Conservation (phyloP, 805 yeast species). For the Priceomyces carsonii region DNA sequence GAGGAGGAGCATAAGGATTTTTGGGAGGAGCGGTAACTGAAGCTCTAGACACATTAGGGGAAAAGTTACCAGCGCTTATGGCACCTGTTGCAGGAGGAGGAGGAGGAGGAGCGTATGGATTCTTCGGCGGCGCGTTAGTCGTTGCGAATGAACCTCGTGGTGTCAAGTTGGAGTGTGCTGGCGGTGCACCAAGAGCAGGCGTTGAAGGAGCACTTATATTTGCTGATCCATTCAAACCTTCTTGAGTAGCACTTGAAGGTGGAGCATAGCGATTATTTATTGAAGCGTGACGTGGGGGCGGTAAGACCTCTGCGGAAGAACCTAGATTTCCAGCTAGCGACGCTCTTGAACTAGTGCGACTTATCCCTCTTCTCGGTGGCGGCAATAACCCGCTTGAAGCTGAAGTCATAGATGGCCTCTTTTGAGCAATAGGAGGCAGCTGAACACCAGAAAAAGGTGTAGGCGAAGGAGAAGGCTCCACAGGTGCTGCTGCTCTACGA, state of each 20-base stretch:
- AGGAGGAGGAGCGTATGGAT: conserved; percentile 25
- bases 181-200: conserved; percentile 20
- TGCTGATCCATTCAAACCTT: conserved; percentile 9
- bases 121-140: conserved; percentile 35
- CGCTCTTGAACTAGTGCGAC: conserved; percentile 25
- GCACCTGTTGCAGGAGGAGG: conserved; percentile 3
- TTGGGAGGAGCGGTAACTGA: conserved; percentile 19
- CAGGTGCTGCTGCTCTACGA: conserved; percentile 45
- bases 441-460: conserved; percentile 21
- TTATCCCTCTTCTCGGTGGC: conserved; percentile 29
- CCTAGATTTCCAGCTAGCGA: conserved; percentile 11
- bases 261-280: conserved; percentile 37
- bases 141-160: conserved; percentile 1
- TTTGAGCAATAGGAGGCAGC: conserved; percentile 19
- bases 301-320: conserved; percentile 7
- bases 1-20: conserved; percentile 27
- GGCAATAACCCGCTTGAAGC: conserved; percentile 18
- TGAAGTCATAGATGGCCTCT: conserved; percentile 21
- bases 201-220: conserved; percentile 14
- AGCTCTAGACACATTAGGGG: no score
- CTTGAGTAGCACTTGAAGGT: conserved; percentile 13
- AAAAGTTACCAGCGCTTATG: no score
- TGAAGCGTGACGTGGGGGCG: conserved; percentile 21
- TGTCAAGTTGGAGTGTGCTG: conserved; percentile 18
- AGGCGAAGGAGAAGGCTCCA: conserved; percentile 23